A percentile compares a stretch with the other conserved stretches of the same genome.
These are phyloP conservation scores for Dipteronia sinensis DNA, from an alignment of 345 rosid species.

Conservation along the genomic window DNA sequence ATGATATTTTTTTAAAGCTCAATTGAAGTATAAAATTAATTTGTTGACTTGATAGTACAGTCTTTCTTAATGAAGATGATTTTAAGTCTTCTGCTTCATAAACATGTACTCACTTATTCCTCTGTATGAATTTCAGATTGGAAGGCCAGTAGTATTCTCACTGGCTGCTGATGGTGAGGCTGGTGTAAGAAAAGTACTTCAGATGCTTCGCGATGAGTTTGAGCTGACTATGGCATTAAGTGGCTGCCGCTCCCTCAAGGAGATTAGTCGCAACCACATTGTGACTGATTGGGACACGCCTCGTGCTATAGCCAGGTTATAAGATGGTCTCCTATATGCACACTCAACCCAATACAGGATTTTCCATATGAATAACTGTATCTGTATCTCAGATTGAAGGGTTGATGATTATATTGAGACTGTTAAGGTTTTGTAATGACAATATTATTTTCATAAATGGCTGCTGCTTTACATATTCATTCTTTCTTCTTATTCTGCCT, in stretches of 20 bases:
- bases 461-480: not conserved
- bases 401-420: not conserved
- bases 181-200: constrained; percentile 67
- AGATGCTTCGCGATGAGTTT: constrained; percentile 80
- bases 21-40: not conserved
- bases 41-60: not conserved
- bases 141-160: constrained; percentile 84
- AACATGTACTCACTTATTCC: not conserved
- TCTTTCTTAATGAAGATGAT: not conserved
- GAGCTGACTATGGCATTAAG: constrained; percentile 92
- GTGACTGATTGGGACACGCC: constrained; percentile 74
- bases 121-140: constrained; percentile 50
- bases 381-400: not conserved
- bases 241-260: constrained; percentile 83
- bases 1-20: not conserved
- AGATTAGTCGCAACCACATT: constrained; percentile 77
- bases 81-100: too few species aligned
- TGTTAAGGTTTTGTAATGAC: not conserved
- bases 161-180: constrained; percentile 85
- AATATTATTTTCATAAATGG: not conserved
- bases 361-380: not conserved
- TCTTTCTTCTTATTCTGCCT: not conserved
- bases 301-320: constrained; percentile 44
- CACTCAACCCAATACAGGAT: not conserved
- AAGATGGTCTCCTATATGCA: not conserved